Base-by-base conservation (phyloP, 495 filamentous ascomycete species). In the Podospora sp. region DNA sequence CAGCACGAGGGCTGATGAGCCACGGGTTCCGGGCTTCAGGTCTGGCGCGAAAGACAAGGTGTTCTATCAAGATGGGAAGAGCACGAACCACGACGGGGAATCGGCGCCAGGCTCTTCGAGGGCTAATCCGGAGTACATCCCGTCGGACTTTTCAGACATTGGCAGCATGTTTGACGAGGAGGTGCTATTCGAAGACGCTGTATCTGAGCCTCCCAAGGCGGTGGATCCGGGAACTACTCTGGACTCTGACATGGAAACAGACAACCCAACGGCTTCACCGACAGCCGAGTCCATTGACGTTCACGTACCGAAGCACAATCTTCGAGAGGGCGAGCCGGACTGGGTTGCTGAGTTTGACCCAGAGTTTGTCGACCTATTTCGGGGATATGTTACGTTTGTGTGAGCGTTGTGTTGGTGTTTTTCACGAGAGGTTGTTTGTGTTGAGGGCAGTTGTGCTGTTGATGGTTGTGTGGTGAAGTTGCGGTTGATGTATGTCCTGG, bases 311-410 rank as follows among this genome's bases (percentile, higher is more conserved):
- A 65, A 53, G 20, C 20, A 40, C 16, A 53, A 6, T 14, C 14
- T 51, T 16, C 55, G 36, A 24, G 56, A 55, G 8, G 60, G 68
- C 21, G 76, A 81, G 56, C 83, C 83, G 16, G 75, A 68, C 2
- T 86, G 83, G 84, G 72, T 83, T 12, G 72, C 79, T 26, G 79
- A 82, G 18, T 79, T 84, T 61, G 81, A 86, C 53, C 65, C 78
- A 7, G 83, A 80, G 16, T 62, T 86, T 46, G 75, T 86, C 57
- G 72, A 84, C 36, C 74, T 79, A 49, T 79, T 83, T 52, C 79
- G 83, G 65, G 82, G 80, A 9, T 77, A 71, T 69, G 82, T 85
- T 24, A 82, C 82, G 11, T 85, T 87, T 73, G 76, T 87, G 0
- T 75, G 69, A 75, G n/a, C 14, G 49, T 52, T 2, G 5, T 52